Evolutionary conservation across 768 basidiomycete genomes (phyloP).

Genomic region (Daedalea quercina): DNA sequence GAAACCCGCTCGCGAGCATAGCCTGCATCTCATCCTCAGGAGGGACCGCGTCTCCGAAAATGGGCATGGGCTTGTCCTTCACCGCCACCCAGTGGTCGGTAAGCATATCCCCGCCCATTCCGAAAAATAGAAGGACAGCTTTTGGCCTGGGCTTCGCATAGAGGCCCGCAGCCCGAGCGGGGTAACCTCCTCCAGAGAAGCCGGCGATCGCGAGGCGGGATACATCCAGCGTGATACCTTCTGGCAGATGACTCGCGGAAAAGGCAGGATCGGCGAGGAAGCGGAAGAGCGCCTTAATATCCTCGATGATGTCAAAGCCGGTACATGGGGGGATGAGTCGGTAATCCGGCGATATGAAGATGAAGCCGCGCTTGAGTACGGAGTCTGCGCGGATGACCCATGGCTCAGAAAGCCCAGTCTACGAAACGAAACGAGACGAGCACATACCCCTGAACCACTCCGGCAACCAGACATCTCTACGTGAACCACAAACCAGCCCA

Average conservation of each 20-base stretch:
- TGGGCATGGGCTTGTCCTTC: not conserved
- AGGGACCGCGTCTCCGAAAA: not conserved
- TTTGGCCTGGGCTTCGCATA: not conserved
- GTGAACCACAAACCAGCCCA: not conserved
- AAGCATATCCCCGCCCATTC: not conserved
- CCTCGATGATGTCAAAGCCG: not conserved
- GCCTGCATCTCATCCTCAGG: not conserved
- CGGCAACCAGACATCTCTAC: not conserved
- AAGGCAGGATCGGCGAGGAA: not conserved
- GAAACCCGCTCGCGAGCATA: not conserved
- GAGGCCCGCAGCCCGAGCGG: not conserved
- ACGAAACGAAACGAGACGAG: not conserved
- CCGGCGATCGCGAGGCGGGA: not conserved
- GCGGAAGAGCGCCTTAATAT: not conserved
- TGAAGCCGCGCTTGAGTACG: not conserved
- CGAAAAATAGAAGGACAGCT: not conserved
- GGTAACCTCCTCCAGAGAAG: not conserved
- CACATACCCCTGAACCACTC: not conserved
- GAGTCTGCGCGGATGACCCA: not conserved
- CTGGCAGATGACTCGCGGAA: not conserved
- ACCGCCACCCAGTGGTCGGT: not conserved
- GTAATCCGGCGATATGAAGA: not conserved
- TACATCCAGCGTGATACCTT: not conserved
- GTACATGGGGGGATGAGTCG: not conserved
- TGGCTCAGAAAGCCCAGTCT: not conserved